Evolutionary conservation across 441 rosid species (phyloP).

Genomic region (Pelargonium australe): DNA sequence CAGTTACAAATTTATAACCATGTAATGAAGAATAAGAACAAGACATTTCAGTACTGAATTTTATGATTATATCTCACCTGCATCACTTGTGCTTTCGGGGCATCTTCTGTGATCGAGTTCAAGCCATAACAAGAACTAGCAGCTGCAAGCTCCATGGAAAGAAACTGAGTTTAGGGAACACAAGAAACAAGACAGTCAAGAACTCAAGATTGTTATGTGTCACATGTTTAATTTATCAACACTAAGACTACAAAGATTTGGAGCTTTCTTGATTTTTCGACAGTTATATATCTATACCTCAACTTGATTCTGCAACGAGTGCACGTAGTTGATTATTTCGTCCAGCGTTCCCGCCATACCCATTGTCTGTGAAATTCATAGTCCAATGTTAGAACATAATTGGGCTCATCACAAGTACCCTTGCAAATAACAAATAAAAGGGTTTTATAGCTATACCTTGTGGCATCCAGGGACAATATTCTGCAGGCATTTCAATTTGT

Average conservation of each 20-base stretch:
- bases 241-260: too few relatives aligned
- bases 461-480: constrained; percentile 58
- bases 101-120: constrained; percentile 24
- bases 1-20: background rate
- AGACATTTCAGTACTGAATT: background rate
- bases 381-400: constrained; percentile 7
- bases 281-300: constrained; percentile 32
- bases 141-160: constrained; percentile 61
- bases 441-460: constrained; percentile 29
- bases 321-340: constrained; percentile 58
- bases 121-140: constrained; percentile 31
- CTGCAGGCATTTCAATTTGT: constrained; percentile 45
- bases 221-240: background rate
- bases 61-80: background rate
- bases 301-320: constrained; percentile 58
- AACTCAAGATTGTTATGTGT: background rate
- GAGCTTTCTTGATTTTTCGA: background rate
- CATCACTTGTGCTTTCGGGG: constrained; percentile 29
- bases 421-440: background rate
- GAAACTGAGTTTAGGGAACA: constrained; percentile 38
- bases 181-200: constrained; percentile 2
- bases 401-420: background rate
- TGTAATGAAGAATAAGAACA: background rate
- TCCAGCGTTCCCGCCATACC: constrained; percentile 66
- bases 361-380: constrained; percentile 41